Percentiles rank a stretch among this genome's conserved stretches.
These are phyloP conservation scores for Effrenium voratum DNA, from an alignment of 73 alveolate species.

Conservation along the genomic window DNA sequence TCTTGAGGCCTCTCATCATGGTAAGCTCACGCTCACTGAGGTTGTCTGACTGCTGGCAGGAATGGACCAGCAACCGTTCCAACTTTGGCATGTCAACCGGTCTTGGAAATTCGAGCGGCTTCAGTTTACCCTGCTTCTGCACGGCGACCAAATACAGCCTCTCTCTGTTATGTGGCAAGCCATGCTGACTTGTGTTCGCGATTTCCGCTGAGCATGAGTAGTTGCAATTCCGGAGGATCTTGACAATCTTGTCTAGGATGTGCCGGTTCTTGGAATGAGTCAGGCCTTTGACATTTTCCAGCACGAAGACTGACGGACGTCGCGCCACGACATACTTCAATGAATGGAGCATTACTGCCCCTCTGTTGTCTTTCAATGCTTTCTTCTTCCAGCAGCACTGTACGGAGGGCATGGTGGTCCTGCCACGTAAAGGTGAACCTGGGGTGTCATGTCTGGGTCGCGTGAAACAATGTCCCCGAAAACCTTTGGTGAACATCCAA, in stretches of 20 bases:
- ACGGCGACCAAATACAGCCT: slow-evolving; percentile 22
- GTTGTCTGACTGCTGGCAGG: background rate
- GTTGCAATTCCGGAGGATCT: background rate
- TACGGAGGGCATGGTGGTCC: slow-evolving; percentile 20
- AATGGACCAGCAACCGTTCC: background rate
- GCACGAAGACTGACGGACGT: background rate
- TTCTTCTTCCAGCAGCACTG: background rate
- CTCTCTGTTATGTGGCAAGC: background rate
- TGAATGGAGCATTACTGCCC: background rate
- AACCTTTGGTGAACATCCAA: background rate
- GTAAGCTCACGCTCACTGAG: background rate
- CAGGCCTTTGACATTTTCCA: slow-evolving; percentile 8
- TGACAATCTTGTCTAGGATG: background rate
- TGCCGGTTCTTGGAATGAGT: background rate
- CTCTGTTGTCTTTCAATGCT: background rate
- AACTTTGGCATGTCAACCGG: background rate
- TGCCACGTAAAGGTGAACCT: background rate
- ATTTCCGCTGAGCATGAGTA: background rate
- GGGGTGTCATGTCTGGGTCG: background rate
- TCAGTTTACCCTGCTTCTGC: background rate
- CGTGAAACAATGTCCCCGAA: background rate
- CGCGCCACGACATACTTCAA: background rate
- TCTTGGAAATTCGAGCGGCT: background rate
- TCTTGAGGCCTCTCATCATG: background rate
- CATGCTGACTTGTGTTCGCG: background rate